Conservation (phyloP, 2,329 filamentous ascomycete genomes). For the Fusarium hostae region DNA sequence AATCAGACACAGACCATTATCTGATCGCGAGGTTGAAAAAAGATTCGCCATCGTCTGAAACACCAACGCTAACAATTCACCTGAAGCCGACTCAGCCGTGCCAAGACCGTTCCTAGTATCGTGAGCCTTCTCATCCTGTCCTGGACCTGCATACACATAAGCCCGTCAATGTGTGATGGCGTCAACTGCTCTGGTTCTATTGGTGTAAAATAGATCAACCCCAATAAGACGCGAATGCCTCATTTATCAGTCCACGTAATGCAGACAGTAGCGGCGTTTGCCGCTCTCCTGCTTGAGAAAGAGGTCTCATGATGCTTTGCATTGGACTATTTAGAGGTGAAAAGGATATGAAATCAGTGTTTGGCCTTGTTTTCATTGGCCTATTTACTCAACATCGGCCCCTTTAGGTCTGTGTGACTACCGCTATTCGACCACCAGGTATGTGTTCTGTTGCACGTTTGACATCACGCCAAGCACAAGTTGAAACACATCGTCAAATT, state of each 20-base stretch:
- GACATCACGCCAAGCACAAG: neutral
- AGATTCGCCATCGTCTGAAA: conserved; percentile 21
- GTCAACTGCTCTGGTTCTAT: conserved; percentile 16
- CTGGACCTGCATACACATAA: conserved; percentile 2
- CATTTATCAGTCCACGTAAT: conserved; percentile 31
- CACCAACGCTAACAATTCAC: conserved; percentile 1
- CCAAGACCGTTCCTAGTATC: conserved; percentile 17
- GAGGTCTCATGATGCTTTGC: neutral
- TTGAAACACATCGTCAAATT: neutral
- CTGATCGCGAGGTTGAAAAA: conserved; percentile 4
- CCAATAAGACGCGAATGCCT: conserved; percentile 18
- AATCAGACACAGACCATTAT: neutral
- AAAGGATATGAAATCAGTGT: neutral
- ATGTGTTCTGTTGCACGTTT: neutral
- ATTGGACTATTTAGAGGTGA: neutral
- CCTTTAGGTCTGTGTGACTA: neutral
- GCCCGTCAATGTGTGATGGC: conserved; percentile 1
- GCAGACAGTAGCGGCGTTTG: conserved; percentile 14
- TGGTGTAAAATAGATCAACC: conserved; percentile 19
- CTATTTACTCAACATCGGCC: neutral
- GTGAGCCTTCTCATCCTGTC: conserved; percentile 4
- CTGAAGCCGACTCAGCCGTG: conserved; percentile 26
- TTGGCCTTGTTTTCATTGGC: neutral
- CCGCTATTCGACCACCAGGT: neutral
- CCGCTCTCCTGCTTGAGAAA: neutral